Percentiles rank a stretch among this genome's conserved stretches.
Evolutionary conservation across 768 basidiomycete genomes (phyloP).

Genomic region (Tricholoma sp.): DNA sequence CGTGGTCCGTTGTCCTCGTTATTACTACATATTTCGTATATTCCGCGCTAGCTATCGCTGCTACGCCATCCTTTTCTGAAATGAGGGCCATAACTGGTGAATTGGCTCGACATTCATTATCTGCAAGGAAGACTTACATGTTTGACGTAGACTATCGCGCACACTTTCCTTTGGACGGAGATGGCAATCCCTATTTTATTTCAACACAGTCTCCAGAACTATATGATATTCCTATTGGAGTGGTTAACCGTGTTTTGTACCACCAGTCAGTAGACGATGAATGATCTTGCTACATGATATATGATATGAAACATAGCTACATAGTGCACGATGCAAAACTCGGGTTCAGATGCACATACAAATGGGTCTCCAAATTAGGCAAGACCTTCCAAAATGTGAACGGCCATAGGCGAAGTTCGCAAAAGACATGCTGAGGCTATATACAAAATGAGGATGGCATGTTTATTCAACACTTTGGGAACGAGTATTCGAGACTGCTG

Average conservation of each 20-base stretch:
- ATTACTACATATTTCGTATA: slow-evolving; percentile 76
- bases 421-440: not conserved
- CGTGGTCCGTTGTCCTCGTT: slow-evolving; percentile 66
- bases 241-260: slow-evolving; percentile 75
- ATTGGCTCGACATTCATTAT: slow-evolving; percentile 8
- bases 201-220: slow-evolving; percentile 52
- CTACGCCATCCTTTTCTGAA: slow-evolving; percentile 67
- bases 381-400: not conserved
- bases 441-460: not conserved
- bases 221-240: slow-evolving; percentile 78
- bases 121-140: slow-evolving; percentile 7
- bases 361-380: no score
- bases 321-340: not conserved
- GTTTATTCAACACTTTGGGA: not conserved
- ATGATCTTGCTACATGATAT: not conserved
- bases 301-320: not conserved
- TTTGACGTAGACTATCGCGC: slow-evolving; percentile 49
- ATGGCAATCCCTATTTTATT: slow-evolving; percentile 43
- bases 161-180: slow-evolving; percentile 37
- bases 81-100: slow-evolving; percentile 64
- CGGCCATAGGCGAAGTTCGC: not conserved
- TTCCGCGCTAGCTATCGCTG: slow-evolving; percentile 65
- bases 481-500: slow-evolving; percentile 1
- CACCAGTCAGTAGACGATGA: not conserved
- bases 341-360: not conserved